A percentile compares a stretch with the other conserved stretches of the same genome.
Conservation (phyloP, 2,329 filamentous ascomycete genomes). For the Aspergillus sp. region DNA sequence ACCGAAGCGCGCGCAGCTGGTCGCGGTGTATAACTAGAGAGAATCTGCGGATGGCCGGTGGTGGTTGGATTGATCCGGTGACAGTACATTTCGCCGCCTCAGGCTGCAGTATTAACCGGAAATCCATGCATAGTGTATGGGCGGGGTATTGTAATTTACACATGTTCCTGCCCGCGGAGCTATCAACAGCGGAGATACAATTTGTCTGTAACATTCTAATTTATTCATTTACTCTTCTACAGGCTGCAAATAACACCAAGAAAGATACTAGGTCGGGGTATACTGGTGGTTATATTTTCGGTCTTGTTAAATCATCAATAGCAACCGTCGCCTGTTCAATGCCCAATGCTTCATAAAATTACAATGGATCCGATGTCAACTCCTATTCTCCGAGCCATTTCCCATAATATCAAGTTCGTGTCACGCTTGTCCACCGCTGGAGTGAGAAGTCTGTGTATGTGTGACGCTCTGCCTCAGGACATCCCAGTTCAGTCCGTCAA, state of each 20-base stretch:
- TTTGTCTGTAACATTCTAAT: background rate
- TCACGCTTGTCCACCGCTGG: constrained; percentile 9
- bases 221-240: too few relatives aligned
- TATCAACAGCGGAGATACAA: background rate
- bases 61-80: constrained; percentile 13
- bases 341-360: constrained; percentile 13
- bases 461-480: constrained; percentile 42
- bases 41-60: background rate
- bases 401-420: constrained; percentile 13
- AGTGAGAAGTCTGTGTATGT: constrained; percentile 24
- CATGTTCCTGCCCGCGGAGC: background rate
- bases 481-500: constrained; percentile 57
- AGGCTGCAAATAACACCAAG: too few relatives aligned
- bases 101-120: background rate
- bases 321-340: constrained; percentile 4
- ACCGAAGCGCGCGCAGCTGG: background rate
- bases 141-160: background rate
- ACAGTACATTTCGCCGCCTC: constrained; percentile 19
- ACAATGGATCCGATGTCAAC: constrained; percentile 17
- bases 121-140: background rate
- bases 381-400: constrained; percentile 22
- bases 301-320: background rate
- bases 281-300: constrained; percentile 1
- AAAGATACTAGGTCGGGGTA: background rate
- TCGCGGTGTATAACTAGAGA: too few relatives aligned